Base-by-base conservation (phyloP, 2,329 filamentous ascomycete species). In the Grosmannia serpens region DNA sequence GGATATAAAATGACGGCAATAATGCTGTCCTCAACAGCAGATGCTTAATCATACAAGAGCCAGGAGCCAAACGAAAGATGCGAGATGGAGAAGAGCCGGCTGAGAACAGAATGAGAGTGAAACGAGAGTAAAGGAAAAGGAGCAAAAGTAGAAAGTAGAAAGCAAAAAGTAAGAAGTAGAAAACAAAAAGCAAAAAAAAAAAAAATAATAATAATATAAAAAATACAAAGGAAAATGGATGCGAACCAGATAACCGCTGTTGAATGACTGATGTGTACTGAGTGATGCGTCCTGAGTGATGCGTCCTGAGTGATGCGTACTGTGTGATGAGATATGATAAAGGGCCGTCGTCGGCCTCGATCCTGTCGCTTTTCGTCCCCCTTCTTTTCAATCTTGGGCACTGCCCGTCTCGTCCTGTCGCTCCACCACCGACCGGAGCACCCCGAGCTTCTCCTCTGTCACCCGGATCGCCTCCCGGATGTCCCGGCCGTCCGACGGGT, bases 381-480 rank as follows among this genome's bases (percentile, higher is more conserved):
- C n/a, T 54, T 20, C 10, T 22, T 24, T 24, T n/a, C 56, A 9
- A 9, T 17, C 33, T 52, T 46, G 44, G 15, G 11, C 22, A 24
- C n/a, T 27, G 9, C 22, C 15, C 56, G 26, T 20, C n/a, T 35
- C 52, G 2, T 31, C 54, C 13, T 55, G 54, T 10, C 33, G 29
- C 41, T 82, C 80, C 56, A 92, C 78, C 33, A 89, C 87, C 49
- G 81, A 79, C 71, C 91, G 91, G 62, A 99, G 73, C 49, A 87
- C 82, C 58, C 81, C 79, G 35, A 99, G 74, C 67, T 89, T 87
- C 74, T 96, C 87, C 69, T 96, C 89, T 3, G 92, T 96, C 33
- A 95, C 82, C 57, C 82, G 77, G 61, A 96, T 92, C 24, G 90
- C 88, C 74, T 95, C 83, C 62, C 85, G 82, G 60, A 95, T 80